These are phyloP conservation scores for Pseudogymnoascus sp. DNA, from an alignment of 2,329 filamentous ascomycete species.

Conservation along the genomic window DNA sequence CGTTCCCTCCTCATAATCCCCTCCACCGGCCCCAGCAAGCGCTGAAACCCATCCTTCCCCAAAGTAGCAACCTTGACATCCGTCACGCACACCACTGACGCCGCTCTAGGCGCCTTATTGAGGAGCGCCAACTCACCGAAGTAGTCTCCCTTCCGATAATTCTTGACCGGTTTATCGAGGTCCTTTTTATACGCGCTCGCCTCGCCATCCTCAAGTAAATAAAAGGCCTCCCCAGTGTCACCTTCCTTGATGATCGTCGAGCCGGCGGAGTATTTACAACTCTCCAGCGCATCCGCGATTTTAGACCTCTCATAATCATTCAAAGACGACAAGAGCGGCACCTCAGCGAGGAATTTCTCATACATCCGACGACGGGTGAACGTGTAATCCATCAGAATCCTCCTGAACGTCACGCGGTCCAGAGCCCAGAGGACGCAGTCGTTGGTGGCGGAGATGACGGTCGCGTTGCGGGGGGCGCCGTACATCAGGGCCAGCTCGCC, in stretches of 20 bases:
- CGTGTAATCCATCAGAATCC: slow-evolving; percentile 96
- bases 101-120: slow-evolving; percentile 87
- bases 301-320: slow-evolving; percentile 93
- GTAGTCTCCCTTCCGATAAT: slow-evolving; percentile 87
- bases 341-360: slow-evolving; percentile 91
- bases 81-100: slow-evolving; percentile 73
- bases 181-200: slow-evolving; percentile 82
- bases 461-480: slow-evolving; percentile 91
- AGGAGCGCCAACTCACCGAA: slow-evolving; percentile 92
- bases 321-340: slow-evolving; percentile 73
- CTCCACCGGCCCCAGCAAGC: slow-evolving; percentile 85
- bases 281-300: slow-evolving; percentile 93
- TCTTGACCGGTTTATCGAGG: slow-evolving; percentile 60
- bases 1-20: slow-evolving; percentile 81
- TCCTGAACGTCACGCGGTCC: slow-evolving; percentile 91
- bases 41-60: slow-evolving; percentile 90
- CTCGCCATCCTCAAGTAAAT: slow-evolving; percentile 78
- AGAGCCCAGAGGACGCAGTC: slow-evolving; percentile 84
- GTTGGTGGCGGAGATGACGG: slow-evolving; percentile 74
- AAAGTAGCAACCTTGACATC: slow-evolving; percentile 90
- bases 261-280: slow-evolving; percentile 72
- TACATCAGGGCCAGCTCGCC: slow-evolving; percentile 98
- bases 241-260: slow-evolving; percentile 85
- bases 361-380: slow-evolving; percentile 96
- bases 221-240: slow-evolving; percentile 87